A percentile compares a stretch with the other conserved stretches of the same genome.
Conservation (phyloP, 768 basidiomycete genomes). For the Hypholoma fasciculare region DNA sequence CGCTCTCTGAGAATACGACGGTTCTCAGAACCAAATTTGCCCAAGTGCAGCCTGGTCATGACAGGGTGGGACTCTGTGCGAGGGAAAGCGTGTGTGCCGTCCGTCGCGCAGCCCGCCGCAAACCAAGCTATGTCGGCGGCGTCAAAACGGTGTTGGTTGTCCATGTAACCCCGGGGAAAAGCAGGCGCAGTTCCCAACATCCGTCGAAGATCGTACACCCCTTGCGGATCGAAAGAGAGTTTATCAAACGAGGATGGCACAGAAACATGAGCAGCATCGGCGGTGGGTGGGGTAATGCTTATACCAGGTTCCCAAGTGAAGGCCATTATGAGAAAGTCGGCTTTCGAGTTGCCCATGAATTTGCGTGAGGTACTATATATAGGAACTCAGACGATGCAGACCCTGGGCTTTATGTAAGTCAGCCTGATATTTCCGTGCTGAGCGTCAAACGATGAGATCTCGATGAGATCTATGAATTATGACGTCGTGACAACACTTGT, state of each 20-base stretch:
- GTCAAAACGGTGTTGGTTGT: background rate
- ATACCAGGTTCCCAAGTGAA: background rate
- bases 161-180: background rate
- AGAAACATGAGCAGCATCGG: background rate
- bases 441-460: background rate
- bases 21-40: background rate
- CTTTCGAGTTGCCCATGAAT: background rate
- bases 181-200: background rate
- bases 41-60: background rate
- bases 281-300: background rate
- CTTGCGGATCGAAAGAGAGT: background rate
- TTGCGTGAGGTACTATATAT: background rate
- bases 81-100: background rate
- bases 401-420: no score
- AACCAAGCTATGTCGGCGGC: constrained; percentile 2
- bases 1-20: background rate
- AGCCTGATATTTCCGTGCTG: no score
- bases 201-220: background rate
- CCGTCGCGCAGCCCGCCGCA: background rate
- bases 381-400: background rate
- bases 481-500: background rate
- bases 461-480: background rate
- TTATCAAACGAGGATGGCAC: background rate
- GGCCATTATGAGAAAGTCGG: background rate
- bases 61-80: background rate